Base-by-base conservation (phyloP, 23 red algal genomes). In the Gracilaria caudata region DNA sequence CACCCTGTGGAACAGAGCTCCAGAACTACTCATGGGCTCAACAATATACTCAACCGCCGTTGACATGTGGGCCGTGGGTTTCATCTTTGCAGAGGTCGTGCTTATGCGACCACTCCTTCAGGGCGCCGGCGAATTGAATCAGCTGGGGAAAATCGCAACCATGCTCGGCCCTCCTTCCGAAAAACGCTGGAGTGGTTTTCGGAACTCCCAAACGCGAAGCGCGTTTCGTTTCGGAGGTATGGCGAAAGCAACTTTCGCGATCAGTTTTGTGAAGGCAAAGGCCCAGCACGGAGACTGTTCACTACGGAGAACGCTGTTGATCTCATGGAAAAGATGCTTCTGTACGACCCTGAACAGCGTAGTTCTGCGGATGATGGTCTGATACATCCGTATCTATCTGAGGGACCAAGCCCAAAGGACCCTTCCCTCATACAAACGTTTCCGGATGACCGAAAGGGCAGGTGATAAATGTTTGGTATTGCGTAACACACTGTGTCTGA, bases 11-110 rank as follows among this genome's bases (percentile, higher is more conserved):
- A 93, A 97, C 56, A 55, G 94, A 19, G 94, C 94, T 9, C 94
- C 94, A 0, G 94, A 97, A 64, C 76, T 97, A 6, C 75, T 97
- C 16, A 59, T 97, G 36, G 94, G 94, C 24, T 80, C 76, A 32
- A 84, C 73, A 6, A 46, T 65, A 38, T 97, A 97, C 81, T 64
- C 89, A 28, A 81, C 84, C 36, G 89, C 81, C 16, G 55, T 97
- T 35, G 94, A 97, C 73, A 91, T 97, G 64, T 97, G 94, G 94
- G 79, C 86, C 64, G 82, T 97, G 0, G 94, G 94, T 20, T 97
- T 89, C 53, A 97, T 97, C 10, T 97, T 97, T 84, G 94, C 94
- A 7, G 94, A 97, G 46, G 73, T 92, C 46, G 21, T 93, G 4
- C 63, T 74, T 20, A 65, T 78, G 44, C 3, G 68, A 56, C 72